phyloP scores from a whole-genome alignment of 306 rosid genomes.

The Canavalia gladiata region DNA sequence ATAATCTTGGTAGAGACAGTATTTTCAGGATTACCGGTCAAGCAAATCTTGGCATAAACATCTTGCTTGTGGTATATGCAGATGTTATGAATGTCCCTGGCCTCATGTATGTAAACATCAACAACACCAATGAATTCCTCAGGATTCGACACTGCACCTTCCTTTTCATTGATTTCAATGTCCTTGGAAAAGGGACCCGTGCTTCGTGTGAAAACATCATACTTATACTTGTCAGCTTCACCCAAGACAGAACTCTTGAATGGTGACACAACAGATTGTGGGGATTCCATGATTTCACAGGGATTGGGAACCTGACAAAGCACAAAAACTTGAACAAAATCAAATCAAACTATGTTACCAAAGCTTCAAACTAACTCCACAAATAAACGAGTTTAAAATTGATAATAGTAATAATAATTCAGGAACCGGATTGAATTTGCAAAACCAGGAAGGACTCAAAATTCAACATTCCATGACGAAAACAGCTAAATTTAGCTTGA shows the following conservation, averaged over 20 bases:
- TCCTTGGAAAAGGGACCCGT: constrained; percentile 57
- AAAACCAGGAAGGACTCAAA: constrained; percentile 21
- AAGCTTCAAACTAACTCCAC: constrained; percentile 31
- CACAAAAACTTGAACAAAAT: constrained; percentile 42
- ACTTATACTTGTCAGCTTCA: constrained; percentile 60
- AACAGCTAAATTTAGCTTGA: constrained; percentile 31
- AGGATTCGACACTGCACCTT: constrained; percentile 37
- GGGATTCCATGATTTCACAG: constrained; percentile 81
- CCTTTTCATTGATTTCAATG: constrained; percentile 63
- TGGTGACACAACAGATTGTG: constrained; percentile 90
- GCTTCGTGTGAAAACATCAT: constrained; percentile 32
- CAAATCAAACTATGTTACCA: constrained; percentile 29
- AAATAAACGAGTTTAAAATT: not conserved
- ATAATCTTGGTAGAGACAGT: constrained; percentile 79
- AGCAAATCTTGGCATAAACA: constrained; percentile 88
- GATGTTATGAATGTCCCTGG: constrained; percentile 93
- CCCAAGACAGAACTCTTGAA: constrained; percentile 57
- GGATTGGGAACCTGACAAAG: constrained; percentile 51
- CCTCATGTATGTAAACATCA: constrained; percentile 81
- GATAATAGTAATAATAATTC: no score
- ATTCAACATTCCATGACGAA: constrained; percentile 18
- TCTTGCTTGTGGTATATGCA: constrained; percentile 99
- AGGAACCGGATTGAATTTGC: constrained; percentile 16
- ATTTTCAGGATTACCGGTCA: constrained; percentile 72
- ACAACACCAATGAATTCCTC: constrained; percentile 71